A percentile compares a stretch with the other conserved stretches of the same genome.
These are phyloP conservation scores for Candida lessepsii DNA, from an alignment of 805 yeast genomes.

Conservation along the genomic window DNA sequence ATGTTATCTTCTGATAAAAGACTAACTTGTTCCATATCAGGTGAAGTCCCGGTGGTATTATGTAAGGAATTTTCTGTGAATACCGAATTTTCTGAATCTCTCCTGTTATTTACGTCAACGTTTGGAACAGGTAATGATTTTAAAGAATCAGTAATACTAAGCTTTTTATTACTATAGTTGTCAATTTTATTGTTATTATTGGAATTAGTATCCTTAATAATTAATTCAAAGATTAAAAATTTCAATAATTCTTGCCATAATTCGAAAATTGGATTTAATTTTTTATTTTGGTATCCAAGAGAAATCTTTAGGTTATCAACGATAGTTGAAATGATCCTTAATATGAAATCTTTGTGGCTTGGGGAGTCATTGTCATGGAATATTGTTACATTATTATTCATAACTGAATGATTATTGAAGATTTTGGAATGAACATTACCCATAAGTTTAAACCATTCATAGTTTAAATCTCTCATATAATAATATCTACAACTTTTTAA, in stretches of 20 bases:
- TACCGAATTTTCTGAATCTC: slow-evolving; percentile 7
- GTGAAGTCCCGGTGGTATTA: slow-evolving; percentile 3
- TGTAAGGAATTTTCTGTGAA: slow-evolving; percentile 5
- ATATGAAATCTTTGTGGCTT: slow-evolving; percentile 16
- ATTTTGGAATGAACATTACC: slow-evolving; percentile 17
- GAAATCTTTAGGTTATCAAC: slow-evolving; percentile 18
- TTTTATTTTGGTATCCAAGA: slow-evolving; percentile 9
- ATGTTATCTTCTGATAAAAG: slow-evolving; percentile 2
- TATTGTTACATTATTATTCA: slow-evolving; percentile 10
- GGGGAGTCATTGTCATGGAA: slow-evolving; percentile 7
- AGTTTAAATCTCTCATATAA: slow-evolving; percentile 23
- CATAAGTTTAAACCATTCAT: slow-evolving; percentile 22
- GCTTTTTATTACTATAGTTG: no score
- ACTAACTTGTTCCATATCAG: slow-evolving; percentile 8
- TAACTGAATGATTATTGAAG: slow-evolving; percentile 15
- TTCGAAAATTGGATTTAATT: slow-evolving; percentile 12
- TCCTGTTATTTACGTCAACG: slow-evolving; percentile 11
- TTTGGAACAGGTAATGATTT: slow-evolving; percentile 15
- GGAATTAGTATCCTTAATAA: slow-evolving; percentile 12
- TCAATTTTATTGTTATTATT: no score
- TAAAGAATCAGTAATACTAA: no score
- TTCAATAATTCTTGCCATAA: slow-evolving; percentile 23
- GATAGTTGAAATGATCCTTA: slow-evolving; percentile 17
- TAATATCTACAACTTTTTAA: slow-evolving; percentile 16
- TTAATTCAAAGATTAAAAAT: slow-evolving; percentile 18